A percentile compares a stretch with the other conserved stretches of the same genome.
Evolutionary conservation across 176 grass and related monocot genomes (phyloP).

Genomic region (Saccharum spontaneum): DNA sequence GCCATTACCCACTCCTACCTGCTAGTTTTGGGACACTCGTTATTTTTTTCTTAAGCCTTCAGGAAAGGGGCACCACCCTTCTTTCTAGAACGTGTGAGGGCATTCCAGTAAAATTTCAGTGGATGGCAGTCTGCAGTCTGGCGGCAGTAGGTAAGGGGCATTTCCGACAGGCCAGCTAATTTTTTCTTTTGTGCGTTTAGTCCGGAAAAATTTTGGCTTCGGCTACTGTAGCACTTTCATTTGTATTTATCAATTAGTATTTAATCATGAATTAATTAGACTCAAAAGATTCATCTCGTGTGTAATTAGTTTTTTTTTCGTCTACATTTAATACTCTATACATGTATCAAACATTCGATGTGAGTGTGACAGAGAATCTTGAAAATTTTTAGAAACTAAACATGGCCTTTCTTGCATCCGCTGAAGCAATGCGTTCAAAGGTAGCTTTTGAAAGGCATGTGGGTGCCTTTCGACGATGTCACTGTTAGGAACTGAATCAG

Average conservation of each 20-base stretch:
- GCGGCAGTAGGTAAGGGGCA: slow-evolving; percentile 65
- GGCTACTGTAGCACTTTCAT: too few relatives aligned
- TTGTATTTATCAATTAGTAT: too few relatives aligned
- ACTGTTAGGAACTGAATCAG: slow-evolving; percentile 11
- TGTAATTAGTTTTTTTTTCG: too few relatives aligned
- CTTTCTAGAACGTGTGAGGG: slow-evolving; percentile 47
- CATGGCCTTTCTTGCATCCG: not conserved
- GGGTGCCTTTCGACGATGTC: slow-evolving; percentile 16
- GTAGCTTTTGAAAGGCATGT: not conserved
- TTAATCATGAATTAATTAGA: too few relatives aligned
- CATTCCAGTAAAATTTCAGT: not conserved
- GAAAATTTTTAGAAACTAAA: too few relatives aligned
- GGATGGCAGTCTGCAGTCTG: not conserved
- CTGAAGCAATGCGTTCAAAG: slow-evolving; percentile 31
- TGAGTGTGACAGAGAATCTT: too few relatives aligned
- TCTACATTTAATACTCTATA: too few relatives aligned
- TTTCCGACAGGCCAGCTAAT: slow-evolving; percentile 38
- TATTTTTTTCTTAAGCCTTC: not conserved
- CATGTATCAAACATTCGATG: too few relatives aligned
- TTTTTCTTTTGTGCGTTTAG: not conserved
- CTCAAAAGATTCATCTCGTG: too few relatives aligned
- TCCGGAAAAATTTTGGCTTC: too few relatives aligned
- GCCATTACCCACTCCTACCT: slow-evolving; percentile 56
- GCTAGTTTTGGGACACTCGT: slow-evolving; percentile 35
- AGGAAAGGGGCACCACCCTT: slow-evolving; percentile 19